Conservation (phyloP, 768 basidiomycete genomes). For the Chiua virens region DNA sequence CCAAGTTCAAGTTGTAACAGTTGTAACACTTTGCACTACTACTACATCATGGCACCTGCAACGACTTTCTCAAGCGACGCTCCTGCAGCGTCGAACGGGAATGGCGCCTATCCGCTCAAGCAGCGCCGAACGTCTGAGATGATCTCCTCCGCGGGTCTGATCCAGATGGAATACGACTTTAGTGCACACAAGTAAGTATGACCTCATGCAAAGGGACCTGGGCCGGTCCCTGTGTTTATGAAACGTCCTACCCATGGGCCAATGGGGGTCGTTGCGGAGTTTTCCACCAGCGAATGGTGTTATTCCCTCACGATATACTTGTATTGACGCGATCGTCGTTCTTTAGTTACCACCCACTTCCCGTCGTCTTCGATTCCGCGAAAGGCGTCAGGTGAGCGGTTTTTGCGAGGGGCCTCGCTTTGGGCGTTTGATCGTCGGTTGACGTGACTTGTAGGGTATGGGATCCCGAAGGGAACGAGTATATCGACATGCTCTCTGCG, state of each 20-base stretch:
- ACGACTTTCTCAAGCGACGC: conserved; percentile 7
- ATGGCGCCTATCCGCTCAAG: conserved; percentile 14
- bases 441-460: conserved; percentile 56
- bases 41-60: conserved; percentile 25
- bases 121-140: conserved; percentile 19
- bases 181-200: conserved; percentile 85
- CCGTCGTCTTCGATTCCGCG: conserved; percentile 90
- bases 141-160: conserved; percentile 65
- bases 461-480: conserved; percentile 94
- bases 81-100: conserved; percentile 8
- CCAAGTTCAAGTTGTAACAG: no score
- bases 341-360: conserved; percentile 91
- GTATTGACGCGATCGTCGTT: conserved; percentile 25
- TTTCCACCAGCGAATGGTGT: conserved; percentile 32
- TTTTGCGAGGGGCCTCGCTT: conserved; percentile 32
- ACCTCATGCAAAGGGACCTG: conserved; percentile 1
- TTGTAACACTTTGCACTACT: no score
- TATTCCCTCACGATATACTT: conserved; percentile 31
- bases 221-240: conserved; percentile 23
- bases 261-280: conserved; percentile 23
- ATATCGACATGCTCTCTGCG: conserved; percentile 97
- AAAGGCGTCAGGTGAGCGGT: conserved; percentile 81
- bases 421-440: background rate
- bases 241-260: conserved; percentile 12
- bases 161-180: conserved; percentile 77